A percentile compares a stretch with the other conserved stretches of the same genome.
These are phyloP conservation scores for Fusarium sacchari DNA, from an alignment of 2,329 filamentous ascomycete species.

Conservation along the genomic window DNA sequence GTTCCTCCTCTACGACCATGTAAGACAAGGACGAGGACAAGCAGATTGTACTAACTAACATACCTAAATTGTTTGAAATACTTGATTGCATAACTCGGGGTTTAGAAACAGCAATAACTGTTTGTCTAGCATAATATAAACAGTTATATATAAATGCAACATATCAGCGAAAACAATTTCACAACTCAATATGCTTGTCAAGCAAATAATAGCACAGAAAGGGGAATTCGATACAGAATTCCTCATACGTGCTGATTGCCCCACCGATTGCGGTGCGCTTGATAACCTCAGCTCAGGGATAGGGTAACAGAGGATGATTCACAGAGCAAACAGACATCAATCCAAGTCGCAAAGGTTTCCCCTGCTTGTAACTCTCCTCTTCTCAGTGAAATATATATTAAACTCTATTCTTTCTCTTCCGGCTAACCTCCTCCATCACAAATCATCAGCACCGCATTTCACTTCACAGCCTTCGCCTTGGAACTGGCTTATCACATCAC, in stretches of 20 bases:
- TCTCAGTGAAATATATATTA: neutral
- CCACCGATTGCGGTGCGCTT: conserved; percentile 14
- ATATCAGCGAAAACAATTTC: neutral
- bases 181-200: neutral
- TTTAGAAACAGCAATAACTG: neutral
- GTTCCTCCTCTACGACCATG: neutral
- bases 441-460: neutral
- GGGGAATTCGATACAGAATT: neutral
- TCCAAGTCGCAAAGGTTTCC: neutral
- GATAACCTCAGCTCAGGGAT: neutral
- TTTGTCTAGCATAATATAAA: neutral
- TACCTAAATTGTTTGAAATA: neutral
- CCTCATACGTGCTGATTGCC: conserved; percentile 8
- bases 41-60: neutral
- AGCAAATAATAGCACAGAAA: neutral
- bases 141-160: neutral
- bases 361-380: neutral
- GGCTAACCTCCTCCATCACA: neutral
- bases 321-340: conserved; percentile 1
- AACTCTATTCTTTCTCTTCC: neutral
- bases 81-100: neutral
- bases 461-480: neutral
- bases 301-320: conserved; percentile 27
- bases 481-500: neutral
- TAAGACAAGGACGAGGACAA: neutral